Evolutionary conservation across 768 basidiomycete genomes (phyloP).

Genomic region (Agrocybe pediades): DNA sequence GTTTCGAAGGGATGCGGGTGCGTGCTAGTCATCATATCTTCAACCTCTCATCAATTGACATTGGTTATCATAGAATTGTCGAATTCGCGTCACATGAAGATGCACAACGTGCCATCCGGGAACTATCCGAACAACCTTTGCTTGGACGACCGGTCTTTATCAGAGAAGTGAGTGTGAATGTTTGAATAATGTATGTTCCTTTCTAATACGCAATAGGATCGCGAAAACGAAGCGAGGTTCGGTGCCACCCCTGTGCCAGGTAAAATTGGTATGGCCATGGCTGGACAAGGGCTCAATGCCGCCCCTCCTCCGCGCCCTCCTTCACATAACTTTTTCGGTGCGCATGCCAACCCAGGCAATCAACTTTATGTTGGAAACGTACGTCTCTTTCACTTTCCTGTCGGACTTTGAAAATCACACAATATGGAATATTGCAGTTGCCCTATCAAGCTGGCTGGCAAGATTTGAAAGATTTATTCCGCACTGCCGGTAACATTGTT

Average conservation of each 20-base stretch:
- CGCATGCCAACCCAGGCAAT: constrained; percentile 73
- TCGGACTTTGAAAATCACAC: neutral
- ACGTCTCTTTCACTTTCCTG: constrained; percentile 22
- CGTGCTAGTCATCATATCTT: constrained; percentile 34
- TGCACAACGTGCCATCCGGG: constrained; percentile 84
- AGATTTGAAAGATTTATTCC: constrained; percentile 96
- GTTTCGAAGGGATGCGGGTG: constrained; percentile 99
- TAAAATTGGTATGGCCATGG: constrained; percentile 95
- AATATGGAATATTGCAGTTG: constrained; percentile 60
- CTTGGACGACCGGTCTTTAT: constrained; percentile 95
- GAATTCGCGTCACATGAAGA: constrained; percentile 93
- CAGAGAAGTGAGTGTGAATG: constrained; percentile 70
- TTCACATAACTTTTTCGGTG: constrained; percentile 73
- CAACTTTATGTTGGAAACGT: constrained; percentile 94
- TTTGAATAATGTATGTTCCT: neutral
- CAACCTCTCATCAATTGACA: constrained; percentile 5
- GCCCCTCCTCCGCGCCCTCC: constrained; percentile 83
- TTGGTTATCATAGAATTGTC: constrained; percentile 68
- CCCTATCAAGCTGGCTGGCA: constrained; percentile 99
- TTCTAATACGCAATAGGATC: constrained; percentile 65
- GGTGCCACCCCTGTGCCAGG: constrained; percentile 95
- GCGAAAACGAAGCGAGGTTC: constrained; percentile 94
- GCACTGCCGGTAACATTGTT: constrained; percentile 92
- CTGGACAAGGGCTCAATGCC: constrained; percentile 82
- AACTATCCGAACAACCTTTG: constrained; percentile 87